These are phyloP conservation scores for Obba rivulosa DNA, from an alignment of 768 basidiomycete genomes.

Conservation along the genomic window DNA sequence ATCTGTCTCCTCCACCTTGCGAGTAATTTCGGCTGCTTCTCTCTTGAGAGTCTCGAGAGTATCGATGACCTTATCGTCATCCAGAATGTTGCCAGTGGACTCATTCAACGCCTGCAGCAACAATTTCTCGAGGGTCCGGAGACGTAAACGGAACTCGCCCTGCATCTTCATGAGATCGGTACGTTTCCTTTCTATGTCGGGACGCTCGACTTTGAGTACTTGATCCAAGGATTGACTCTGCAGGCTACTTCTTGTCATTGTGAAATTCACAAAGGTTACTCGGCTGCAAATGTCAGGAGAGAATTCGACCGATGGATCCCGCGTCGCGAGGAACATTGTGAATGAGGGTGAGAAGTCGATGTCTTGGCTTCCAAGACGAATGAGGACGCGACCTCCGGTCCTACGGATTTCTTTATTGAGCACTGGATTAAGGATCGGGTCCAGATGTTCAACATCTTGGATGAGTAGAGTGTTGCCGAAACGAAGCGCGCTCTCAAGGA, in stretches of 20 bases:
- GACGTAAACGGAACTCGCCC: conserved; percentile 92
- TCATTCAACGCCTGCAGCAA: conserved; percentile 94
- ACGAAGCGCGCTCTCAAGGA: conserved; percentile 95
- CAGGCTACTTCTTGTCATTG: conserved; percentile 97
- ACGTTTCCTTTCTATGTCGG: conserved; percentile 92
- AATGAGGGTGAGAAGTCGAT: conserved; percentile 99
- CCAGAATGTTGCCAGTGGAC: conserved; percentile 93
- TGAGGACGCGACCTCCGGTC: conserved; percentile 95
- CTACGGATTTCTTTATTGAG: conserved; percentile 94
- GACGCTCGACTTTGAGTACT: conserved; percentile 93
- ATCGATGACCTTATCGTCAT: conserved; percentile 97
- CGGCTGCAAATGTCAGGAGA: conserved; percentile 98
- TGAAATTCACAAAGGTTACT: conserved; percentile 93
- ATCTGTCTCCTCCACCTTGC: conserved; percentile 95
- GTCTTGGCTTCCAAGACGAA: conserved; percentile 94
- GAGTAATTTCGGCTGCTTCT: conserved; percentile 93
- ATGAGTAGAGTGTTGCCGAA: conserved; percentile 97
- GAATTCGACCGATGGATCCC: conserved; percentile 96
- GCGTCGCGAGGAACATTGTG: conserved; percentile 97
- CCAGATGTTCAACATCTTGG: conserved; percentile 95
- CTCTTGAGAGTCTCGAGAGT: conserved; percentile 93
- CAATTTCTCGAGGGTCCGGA: conserved; percentile 88
- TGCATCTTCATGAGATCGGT: conserved; percentile 98
- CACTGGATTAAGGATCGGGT: conserved; percentile 95
- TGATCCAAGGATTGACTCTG: conserved; percentile 98